A percentile compares a stretch with the other conserved stretches of the same genome.
These are phyloP conservation scores for Fusarium palustre DNA, from an alignment of 2,329 filamentous ascomycete genomes.

Conservation along the genomic window DNA sequence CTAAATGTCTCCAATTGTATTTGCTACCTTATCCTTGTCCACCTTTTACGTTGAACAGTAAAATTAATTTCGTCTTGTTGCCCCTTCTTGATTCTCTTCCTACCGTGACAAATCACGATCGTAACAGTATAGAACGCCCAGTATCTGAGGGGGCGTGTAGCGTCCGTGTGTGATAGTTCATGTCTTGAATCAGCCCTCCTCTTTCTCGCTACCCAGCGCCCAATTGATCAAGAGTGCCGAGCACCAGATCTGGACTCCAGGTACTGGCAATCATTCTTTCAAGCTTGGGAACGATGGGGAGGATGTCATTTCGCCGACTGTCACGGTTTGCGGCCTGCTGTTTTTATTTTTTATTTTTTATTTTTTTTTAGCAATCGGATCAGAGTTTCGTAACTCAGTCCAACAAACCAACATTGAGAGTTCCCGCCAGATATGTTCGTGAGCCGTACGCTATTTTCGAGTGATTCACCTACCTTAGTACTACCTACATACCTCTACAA, in stretches of 20 bases:
- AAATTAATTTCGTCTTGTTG: slow-evolving; percentile 20
- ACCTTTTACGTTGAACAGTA: background rate
- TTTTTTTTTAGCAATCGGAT: background rate
- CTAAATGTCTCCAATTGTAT: slow-evolving; percentile 15
- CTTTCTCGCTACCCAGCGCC: slow-evolving; percentile 43
- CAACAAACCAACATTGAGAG: slow-evolving; percentile 4
- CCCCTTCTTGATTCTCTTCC: slow-evolving; percentile 14
- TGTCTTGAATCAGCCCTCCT: slow-evolving; percentile 45
- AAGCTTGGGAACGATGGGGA: background rate
- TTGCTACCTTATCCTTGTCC: background rate
- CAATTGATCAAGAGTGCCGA: slow-evolving; percentile 37
- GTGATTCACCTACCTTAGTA: background rate
- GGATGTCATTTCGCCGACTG: slow-evolving; percentile 19
- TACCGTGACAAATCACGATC: slow-evolving; percentile 26
- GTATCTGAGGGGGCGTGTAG: slow-evolving; percentile 38
- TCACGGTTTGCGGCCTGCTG: slow-evolving; percentile 12
- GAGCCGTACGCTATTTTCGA: slow-evolving; percentile 8
- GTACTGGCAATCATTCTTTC: slow-evolving; percentile 1
- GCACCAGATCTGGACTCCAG: slow-evolving; percentile 17
- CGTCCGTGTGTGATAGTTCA: slow-evolving; percentile 40
- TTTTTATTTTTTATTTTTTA: no score
- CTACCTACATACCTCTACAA: slow-evolving; percentile 13
- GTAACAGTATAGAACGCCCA: slow-evolving; percentile 19
- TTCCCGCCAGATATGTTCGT: background rate
- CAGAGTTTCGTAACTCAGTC: slow-evolving; percentile 10